These are phyloP conservation scores for Aspergillus niger DNA, from an alignment of 2,329 filamentous ascomycete species.

Conservation along the genomic window DNA sequence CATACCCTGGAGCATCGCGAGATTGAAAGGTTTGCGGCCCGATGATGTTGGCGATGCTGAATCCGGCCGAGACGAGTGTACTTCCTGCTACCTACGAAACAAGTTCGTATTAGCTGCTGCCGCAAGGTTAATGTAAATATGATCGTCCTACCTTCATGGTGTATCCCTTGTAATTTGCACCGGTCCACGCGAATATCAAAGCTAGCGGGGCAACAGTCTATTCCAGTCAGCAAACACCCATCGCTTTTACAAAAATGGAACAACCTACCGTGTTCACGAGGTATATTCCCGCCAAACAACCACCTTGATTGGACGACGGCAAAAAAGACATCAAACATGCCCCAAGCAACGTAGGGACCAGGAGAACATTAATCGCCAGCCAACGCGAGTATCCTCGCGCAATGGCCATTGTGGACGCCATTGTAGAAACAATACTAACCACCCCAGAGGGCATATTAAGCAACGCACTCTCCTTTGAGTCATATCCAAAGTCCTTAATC, in stretches of 20 bases:
- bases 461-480: constrained; percentile 44
- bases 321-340: constrained; percentile 42
- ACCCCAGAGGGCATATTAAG: constrained; percentile 50
- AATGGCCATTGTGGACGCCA: constrained; percentile 43
- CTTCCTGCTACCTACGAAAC: constrained; percentile 45
- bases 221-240: background rate
- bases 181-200: constrained; percentile 48
- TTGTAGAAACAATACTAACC: constrained; percentile 42
- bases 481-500: constrained; percentile 46
- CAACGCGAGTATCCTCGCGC: constrained; percentile 44
- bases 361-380: constrained; percentile 43
- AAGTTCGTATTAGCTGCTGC: too few species aligned
- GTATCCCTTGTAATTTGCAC: constrained; percentile 51
- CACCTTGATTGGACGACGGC: constrained; percentile 40
- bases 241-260: rapidly evolving
- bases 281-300: constrained; percentile 48
- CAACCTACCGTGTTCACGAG: constrained; percentile 33
- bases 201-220: constrained; percentile 46
- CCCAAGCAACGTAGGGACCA: constrained; percentile 50
- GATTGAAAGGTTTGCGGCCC: constrained; percentile 48
- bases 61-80: constrained; percentile 47
- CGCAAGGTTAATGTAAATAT: too few species aligned
- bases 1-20: constrained; percentile 44
- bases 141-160: constrained; percentile 39
- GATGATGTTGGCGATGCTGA: constrained; percentile 41